A percentile compares a stretch with the other conserved stretches of the same genome.
These are phyloP conservation scores for Nidularia pulvinata DNA, from an alignment of 768 basidiomycete species.

Conservation along the genomic window DNA sequence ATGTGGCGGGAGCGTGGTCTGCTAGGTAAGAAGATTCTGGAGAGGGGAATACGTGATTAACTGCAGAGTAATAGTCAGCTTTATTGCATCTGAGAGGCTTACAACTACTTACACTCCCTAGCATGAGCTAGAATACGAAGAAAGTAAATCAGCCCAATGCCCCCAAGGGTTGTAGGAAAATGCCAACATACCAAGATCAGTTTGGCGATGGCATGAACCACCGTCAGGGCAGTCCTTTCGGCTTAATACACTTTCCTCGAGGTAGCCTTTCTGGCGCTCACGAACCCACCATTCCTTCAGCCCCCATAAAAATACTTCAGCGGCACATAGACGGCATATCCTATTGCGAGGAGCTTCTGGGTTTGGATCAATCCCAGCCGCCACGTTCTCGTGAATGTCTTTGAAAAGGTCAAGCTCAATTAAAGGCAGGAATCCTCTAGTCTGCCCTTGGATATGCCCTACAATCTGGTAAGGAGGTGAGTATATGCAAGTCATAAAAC, in stretches of 20 bases:
- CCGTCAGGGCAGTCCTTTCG: slow-evolving; percentile 73
- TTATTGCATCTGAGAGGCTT: not conserved
- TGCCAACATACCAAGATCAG: slow-evolving; percentile 58
- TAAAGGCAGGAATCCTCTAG: slow-evolving; percentile 61
- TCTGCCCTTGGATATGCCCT: slow-evolving; percentile 55
- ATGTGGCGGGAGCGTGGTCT: not conserved
- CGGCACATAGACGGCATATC: slow-evolving; percentile 73
- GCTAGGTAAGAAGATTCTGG: slow-evolving; percentile 5
- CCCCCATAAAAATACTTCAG: slow-evolving; percentile 76
- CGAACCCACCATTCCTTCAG: slow-evolving; percentile 83
- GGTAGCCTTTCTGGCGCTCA: slow-evolving; percentile 69
- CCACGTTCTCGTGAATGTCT: slow-evolving; percentile 58
- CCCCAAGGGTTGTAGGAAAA: not conserved
- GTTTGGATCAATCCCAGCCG: slow-evolving; percentile 53
- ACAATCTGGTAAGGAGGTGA: slow-evolving; percentile 48
- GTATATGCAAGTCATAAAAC: not conserved
- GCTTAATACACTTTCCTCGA: slow-evolving; percentile 53
- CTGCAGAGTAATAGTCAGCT: slow-evolving; percentile 16
- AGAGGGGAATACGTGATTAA: slow-evolving; percentile 38
- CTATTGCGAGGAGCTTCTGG: slow-evolving; percentile 56
- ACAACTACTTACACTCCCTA: slow-evolving; percentile 61
- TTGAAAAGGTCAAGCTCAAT: slow-evolving; percentile 71
- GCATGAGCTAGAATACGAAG: slow-evolving; percentile 54
- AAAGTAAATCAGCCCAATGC: not conserved
- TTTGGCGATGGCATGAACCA: slow-evolving; percentile 56